Base-by-base conservation (phyloP, 2,329 filamentous ascomycete genomes). In the Colletotrichum noveboracense region DNA sequence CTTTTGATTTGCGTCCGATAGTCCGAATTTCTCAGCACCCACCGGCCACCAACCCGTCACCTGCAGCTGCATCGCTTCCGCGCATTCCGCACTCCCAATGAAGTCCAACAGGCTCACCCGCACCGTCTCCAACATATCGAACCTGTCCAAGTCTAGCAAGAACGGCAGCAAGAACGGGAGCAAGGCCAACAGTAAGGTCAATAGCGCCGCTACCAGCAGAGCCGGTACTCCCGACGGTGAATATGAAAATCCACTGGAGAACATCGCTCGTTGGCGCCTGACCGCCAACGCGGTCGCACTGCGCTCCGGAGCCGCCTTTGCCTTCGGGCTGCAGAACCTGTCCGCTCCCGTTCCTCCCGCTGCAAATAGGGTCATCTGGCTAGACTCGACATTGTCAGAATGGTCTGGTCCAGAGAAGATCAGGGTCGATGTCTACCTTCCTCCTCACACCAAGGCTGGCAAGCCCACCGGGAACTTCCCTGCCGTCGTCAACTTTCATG, bases 401-500 rank as follows among this genome's bases (percentile, higher is more conserved):
- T 81, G 78, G 68, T 81, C 81, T 65, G 86, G 84, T 34, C 81
- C 80, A 34, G 80, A 82, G 32, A 86, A 85, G 79, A 86, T 88
- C 80, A 85, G 85, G 77, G 85, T 89, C 30, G 89, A 90, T 81
- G 86, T 91, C 56, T 86, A 86, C 85, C 82, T 82, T 26, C 83
- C 74, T 30, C 74, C 74, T 18, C 65, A 52, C 12, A 68, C 86
- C 21, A 74, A 70, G 18, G 4, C 60, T 30, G 16, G 71, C 7
- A 38, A 21, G 14, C 16, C 48, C 28, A 30, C 62, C 16, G 58
- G 66, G 43, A 55, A 70, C 34, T 52, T 83, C 84, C 52, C 81
- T 82, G 61, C 79, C 80, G 26, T 80, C 80, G 87, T 94, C 78
- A 93, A 93, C 81, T 93, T 92, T 79, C 93, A 94, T 79, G 92